Base-by-base conservation (phyloP, 345 rosid species). In the Populus simonii region DNA sequence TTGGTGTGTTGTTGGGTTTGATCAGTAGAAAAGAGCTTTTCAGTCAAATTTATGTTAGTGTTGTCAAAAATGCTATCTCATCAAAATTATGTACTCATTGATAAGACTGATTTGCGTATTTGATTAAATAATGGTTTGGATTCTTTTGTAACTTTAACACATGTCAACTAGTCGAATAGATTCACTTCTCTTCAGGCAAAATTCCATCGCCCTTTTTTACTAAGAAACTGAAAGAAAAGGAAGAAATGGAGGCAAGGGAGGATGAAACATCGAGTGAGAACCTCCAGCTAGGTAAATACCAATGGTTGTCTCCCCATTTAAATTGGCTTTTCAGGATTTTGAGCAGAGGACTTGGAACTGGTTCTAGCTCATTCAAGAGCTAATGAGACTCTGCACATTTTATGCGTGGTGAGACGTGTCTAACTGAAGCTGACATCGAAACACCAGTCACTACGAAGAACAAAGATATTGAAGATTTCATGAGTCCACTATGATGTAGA, bases 1-100 rank as follows among this genome's bases (percentile, higher is more conserved):
- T 69, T 79, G 82, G 70, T 74, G 66, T 66, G 71, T 7, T 61
- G 36, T 1, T 22, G 41, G 74, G 35, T 49, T 1, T 74, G 39
- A 25, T 74, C 39, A 25, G 76, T 66, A 66, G 6, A 66, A 29
- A 51, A 47, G 33, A 66, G 13, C 17, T 25, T 22, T 73, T 27
- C 53, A 10, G 70, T 74, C 45, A 53, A 9, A 72, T 72, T 15
- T 35, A 15, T 66, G 35, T 71, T 71, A 1, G 7, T 47, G 63
- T 4, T 71, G 20, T 38, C 57, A 20, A 10, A 39, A 18, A 23
- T 23, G 5, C 53, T 20, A 1, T 69, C 10, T 20, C 51, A 31
- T 38, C 49, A 20, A 35, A 27, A 8, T 71, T 18, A 29, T 29
- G 61, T 71, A 17, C 73, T 70, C 59, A 27, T 51, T 72, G 45